Evolutionary conservation across 257 asterid genomes (phyloP), one percentile per base, ranked within the genome.

Genomic region (Thymus mandschuricus): DNA sequence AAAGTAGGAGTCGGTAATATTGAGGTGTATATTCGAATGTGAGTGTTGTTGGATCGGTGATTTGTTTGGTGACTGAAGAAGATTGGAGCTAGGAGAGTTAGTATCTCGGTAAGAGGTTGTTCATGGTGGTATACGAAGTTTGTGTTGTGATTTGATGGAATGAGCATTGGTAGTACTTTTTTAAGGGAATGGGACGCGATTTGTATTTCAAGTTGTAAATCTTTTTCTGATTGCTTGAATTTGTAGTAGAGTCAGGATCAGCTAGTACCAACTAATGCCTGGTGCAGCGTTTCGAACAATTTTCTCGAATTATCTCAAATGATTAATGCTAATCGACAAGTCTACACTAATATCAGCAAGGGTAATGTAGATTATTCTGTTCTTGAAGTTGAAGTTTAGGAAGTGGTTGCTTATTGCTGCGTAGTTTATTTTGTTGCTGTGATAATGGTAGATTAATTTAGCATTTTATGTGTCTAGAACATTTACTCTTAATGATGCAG

Each of bases 21-120:
- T 12, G 69, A 52, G 72, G 64, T 41, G 61, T 78, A 6, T 34
- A 54, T 60, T 60, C 52, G 67, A 73, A 35, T 78, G 75, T 34
- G 72, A 45, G 72, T 77, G 75, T 64, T 54, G 73, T 73, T 34
- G 57, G 57, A 48, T 66, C 52, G 73, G 66, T 34, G 35, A 60
- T 40, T 68, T 60, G 58, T 13, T 6, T 29, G 48, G 72, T n/a
- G 48, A 44, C 50, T 51, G 45, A 29, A 10, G 10, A 45, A 50
- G 69, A 29, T 21, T 46, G 29, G 29, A 10, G 4, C 55, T 66
- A 40, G 49, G 21, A 58, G n/a, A 46, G 68, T 28, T 60, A 59
- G 69, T 48, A 21, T 66, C 57, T 58, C 28, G 40, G 69, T 13
- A 58, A 4, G 40, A 50, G 59, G 64, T 50, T 74, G 66, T 61